Evolutionary conservation across 2,329 filamentous ascomycete genomes (phyloP).

Genomic region (Epichloe uncinata): DNA sequence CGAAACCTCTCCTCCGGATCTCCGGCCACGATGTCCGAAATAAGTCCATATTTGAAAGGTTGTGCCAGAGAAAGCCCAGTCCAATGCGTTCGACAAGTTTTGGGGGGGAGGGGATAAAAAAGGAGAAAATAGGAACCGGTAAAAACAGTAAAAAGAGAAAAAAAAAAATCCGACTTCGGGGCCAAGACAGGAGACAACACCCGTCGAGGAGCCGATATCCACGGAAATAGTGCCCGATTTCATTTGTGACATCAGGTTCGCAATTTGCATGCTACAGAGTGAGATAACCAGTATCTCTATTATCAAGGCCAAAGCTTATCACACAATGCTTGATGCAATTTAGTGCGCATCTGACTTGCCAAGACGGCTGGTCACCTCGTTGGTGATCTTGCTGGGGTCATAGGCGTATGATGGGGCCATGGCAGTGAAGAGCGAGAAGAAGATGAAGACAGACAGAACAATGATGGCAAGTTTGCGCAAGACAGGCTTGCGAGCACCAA

Average conservation of each 20-base stretch:
- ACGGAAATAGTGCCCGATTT: background rate
- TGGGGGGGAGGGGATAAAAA: slow-evolving; percentile 9
- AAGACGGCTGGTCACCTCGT: slow-evolving; percentile 35
- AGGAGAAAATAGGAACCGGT: background rate
- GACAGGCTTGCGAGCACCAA: slow-evolving; percentile 62
- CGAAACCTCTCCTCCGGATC: background rate
- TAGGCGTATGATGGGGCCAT: slow-evolving; percentile 50
- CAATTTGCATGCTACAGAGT: background rate
- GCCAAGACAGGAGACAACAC: background rate
- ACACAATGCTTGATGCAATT: background rate
- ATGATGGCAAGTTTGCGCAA: slow-evolving; percentile 68
- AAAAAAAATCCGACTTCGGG: background rate
- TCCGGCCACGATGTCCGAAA: background rate
- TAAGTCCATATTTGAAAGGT: background rate
- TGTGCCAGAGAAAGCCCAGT: slow-evolving; percentile 7
- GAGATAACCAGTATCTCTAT: background rate
- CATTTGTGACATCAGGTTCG: background rate
- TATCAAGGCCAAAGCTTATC: background rate
- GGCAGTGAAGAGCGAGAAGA: slow-evolving; percentile 59
- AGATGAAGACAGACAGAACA: slow-evolving; percentile 42
- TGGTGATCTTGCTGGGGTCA: slow-evolving; percentile 35
- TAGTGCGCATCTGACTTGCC: slow-evolving; percentile 21
- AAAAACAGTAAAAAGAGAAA: background rate
- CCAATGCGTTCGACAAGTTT: slow-evolving; percentile 9
- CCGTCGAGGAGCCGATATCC: no score